A percentile compares a stretch with the other conserved stretches of the same genome.
Evolutionary conservation across 2,329 filamentous ascomycete species (phyloP).

Genomic region (Zalaria sp.): DNA sequence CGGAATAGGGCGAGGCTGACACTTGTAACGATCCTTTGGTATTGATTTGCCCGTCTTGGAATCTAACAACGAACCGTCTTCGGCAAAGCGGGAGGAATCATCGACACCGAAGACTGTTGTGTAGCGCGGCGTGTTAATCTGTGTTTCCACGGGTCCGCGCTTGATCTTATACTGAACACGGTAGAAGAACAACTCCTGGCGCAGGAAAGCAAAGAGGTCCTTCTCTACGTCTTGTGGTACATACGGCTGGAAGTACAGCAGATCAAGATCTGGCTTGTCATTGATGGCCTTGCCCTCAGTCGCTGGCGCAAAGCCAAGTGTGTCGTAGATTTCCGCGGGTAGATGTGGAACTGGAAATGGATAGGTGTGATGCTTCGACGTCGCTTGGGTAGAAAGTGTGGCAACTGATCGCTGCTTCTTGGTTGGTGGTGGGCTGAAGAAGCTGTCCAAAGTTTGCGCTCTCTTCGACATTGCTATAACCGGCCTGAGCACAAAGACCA

Average conservation of each 20-base stretch:
- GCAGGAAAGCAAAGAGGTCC: slow-evolving; percentile 55
- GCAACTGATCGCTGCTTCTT: slow-evolving; percentile 18
- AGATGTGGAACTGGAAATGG: slow-evolving; percentile 38
- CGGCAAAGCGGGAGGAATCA: slow-evolving; percentile 49
- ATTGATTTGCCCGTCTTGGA: slow-evolving; percentile 24
- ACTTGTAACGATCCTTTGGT: slow-evolving; percentile 38
- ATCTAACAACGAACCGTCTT: slow-evolving; percentile 4
- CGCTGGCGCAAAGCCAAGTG: slow-evolving; percentile 27
- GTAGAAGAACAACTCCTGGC: slow-evolving; percentile 60
- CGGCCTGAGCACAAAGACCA: background rate
- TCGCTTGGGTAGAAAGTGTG: slow-evolving; percentile 6
- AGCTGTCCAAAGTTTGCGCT: slow-evolving; percentile 49
- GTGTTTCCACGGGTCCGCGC: slow-evolving; percentile 41
- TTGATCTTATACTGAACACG: slow-evolving; percentile 54
- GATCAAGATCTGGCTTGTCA: slow-evolving; percentile 55
- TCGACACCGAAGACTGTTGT: slow-evolving; percentile 48
- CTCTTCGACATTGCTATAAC: background rate
- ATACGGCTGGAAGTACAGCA: slow-evolving; percentile 65
- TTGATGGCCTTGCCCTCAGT: slow-evolving; percentile 43
- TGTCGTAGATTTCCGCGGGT: slow-evolving; percentile 26
- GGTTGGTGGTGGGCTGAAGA: slow-evolving; percentile 43
- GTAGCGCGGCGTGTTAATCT: slow-evolving; percentile 41
- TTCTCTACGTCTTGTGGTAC: slow-evolving; percentile 42
- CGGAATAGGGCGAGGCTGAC: slow-evolving; percentile 55
- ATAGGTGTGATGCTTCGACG: slow-evolving; percentile 35